Evolutionary conservation across 768 basidiomycete species (phyloP).

Genomic region (Sarcomyxa edulis): DNA sequence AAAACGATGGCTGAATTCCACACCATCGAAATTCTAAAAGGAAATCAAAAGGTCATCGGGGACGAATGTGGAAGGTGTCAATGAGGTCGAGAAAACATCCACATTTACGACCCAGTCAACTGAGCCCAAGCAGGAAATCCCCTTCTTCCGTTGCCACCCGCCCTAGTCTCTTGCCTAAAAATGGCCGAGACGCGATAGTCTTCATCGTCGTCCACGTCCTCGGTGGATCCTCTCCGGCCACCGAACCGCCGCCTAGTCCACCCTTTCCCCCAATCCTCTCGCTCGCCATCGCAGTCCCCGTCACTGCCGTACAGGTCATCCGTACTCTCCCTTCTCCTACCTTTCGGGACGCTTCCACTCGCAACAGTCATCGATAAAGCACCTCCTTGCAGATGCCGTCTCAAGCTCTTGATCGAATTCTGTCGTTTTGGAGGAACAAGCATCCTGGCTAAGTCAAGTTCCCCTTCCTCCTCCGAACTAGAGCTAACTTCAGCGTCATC

Average conservation of each 20-base stretch:
- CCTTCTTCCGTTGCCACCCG: neutral
- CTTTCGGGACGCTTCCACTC: neutral
- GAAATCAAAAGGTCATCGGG: too few species aligned
- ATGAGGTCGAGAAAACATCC: too few species aligned
- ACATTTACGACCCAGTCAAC: neutral
- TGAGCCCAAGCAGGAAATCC: conserved; percentile 2
- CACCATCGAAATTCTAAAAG: too few species aligned
- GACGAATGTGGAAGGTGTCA: too few species aligned
- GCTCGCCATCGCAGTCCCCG: too few species aligned
- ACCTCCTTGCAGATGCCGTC: conserved; percentile 45
- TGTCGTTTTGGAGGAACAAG: conserved; percentile 70
- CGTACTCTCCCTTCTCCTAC: conserved; percentile 2
- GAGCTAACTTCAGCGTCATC: conserved; percentile 37
- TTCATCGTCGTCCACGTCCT: conserved; percentile 1
- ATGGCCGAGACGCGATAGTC: neutral
- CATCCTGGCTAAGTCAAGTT: conserved; percentile 60
- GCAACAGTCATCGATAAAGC: neutral
- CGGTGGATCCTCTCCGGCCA: neutral
- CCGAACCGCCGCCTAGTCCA: conserved; percentile 2
- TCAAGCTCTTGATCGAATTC: conserved; percentile 66
- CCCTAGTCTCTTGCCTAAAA: neutral
- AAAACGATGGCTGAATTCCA: too few species aligned
- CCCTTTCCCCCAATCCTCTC: neutral
- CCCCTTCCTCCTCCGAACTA: conserved; percentile 35
- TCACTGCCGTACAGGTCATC: too few species aligned